Conservation (phyloP, 306 rosid genomes). For the Begonia fuchsioides region DNA sequence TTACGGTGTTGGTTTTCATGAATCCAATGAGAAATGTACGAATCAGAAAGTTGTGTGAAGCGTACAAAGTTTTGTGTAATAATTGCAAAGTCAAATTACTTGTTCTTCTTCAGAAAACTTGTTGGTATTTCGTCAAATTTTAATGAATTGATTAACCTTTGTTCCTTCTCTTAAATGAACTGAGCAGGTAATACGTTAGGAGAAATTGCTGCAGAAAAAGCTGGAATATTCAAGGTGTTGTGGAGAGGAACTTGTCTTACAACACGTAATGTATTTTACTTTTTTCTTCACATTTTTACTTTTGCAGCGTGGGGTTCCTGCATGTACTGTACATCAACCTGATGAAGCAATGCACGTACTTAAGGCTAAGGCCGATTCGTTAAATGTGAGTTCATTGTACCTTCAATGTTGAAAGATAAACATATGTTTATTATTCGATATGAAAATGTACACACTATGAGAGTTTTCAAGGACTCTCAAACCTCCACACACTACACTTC, state of each 20-base stretch:
- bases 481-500: no score
- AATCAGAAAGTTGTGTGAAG: no score
- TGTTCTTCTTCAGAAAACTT: no score
- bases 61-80: no score
- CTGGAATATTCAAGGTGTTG: constrained; percentile 88
- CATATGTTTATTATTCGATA: no score
- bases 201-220: constrained; percentile 92
- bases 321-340: constrained; percentile 78
- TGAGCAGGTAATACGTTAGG: constrained; percentile 68
- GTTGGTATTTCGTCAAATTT: no score
- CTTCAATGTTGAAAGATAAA: not conserved
- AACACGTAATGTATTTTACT: not conserved
- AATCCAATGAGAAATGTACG: no score
- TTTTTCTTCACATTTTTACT: constrained; percentile 10
- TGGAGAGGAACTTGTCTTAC: constrained; percentile 6
- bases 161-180: constrained; percentile 14
- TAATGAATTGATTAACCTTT: not conserved
- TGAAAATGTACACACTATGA: no score
- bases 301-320: constrained; percentile 51
- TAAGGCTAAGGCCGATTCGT: constrained; percentile 57
- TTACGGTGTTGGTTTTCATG: no score
- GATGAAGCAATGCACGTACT: constrained; percentile 84
- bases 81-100: no score
- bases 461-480: no score
- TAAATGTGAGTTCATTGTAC: constrained; percentile 41